A percentile compares a stretch with the other conserved stretches of the same genome.
phyloP scores from a whole-genome alignment of 2,329 filamentous ascomycete genomes.

The Sarocladiaceae sp. region DNA sequence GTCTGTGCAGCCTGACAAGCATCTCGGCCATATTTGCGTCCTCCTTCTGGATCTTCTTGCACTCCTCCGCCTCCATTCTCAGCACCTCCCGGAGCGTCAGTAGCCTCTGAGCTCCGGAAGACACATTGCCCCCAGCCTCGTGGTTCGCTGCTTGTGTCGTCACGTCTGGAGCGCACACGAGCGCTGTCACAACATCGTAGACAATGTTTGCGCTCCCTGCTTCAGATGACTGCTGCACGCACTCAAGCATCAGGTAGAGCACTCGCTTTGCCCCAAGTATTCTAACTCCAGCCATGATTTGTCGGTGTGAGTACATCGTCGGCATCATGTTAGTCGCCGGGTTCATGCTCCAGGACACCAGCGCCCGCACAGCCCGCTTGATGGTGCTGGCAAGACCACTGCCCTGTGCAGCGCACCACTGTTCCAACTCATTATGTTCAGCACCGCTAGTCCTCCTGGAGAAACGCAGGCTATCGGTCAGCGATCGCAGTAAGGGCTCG shows the following conservation, averaged over 20 bases:
- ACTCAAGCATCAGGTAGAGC: conserved; percentile 60
- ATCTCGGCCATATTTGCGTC: conserved; percentile 57
- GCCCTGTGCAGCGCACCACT: conserved; percentile 48
- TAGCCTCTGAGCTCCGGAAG: conserved; percentile 33
- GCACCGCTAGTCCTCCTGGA: conserved; percentile 59
- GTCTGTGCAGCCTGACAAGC: conserved; percentile 57
- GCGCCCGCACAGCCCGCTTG: conserved; percentile 55
- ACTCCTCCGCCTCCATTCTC: conserved; percentile 53
- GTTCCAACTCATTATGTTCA: conserved; percentile 63
- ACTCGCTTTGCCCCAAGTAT: conserved; percentile 59
- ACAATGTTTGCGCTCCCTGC: conserved; percentile 53
- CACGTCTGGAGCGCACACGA: conserved; percentile 65
- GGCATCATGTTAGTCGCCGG: conserved; percentile 51
- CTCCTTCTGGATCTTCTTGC: conserved; percentile 49
- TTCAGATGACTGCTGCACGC: conserved; percentile 59
- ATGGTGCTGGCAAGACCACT: conserved; percentile 56
- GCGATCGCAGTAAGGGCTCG: conserved; percentile 61
- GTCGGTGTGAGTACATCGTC: conserved; percentile 68
- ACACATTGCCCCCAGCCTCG: conserved; percentile 27
- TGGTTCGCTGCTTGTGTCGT: conserved; percentile 36
- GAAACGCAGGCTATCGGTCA: conserved; percentile 55
- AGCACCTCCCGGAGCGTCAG: conserved; percentile 59
- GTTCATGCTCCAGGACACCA: conserved; percentile 64
- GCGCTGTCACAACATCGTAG: conserved; percentile 64
- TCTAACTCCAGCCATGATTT: conserved; percentile 57